Evolutionary conservation across 1,284 basidiomycete genomes (phyloP), one percentile per base, ranked within the genome.

Genomic region (Puccinia novopanici): DNA sequence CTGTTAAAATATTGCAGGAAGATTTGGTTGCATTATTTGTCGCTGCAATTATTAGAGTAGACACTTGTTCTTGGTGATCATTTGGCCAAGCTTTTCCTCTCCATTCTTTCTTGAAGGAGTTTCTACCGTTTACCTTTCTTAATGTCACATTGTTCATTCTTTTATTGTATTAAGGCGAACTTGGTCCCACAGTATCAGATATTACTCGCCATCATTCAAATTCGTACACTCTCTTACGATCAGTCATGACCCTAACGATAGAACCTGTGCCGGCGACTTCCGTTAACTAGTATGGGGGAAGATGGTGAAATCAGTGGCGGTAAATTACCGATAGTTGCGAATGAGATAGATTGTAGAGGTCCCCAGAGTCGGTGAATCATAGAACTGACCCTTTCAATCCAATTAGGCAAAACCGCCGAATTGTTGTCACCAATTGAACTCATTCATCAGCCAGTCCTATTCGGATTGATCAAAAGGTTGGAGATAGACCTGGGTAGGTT

Each of bases 181-280:
- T n/a, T n/a, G n/a, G n/a, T n/a, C n/a, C n/a, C n/a, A n/a, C n/a
- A n/a, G n/a, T n/a, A n/a, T n/a, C n/a, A n/a, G n/a, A n/a, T n/a
- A n/a, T n/a, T n/a, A n/a, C n/a, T n/a, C n/a, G 5, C 5, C n/a
- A 48, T 67, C 22, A 13, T 30, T 15, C 13, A n/a, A 67, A 67
- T 67, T 67, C 63, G 61, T 68, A 95, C 82, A 96, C 91, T 82
- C 89, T 89, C 84, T 92, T 89, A 83, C 94, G 90, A 87, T 99
- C 96, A 54, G 95, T 94, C 95, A 99, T 98, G 81, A 95, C 94
- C 84, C 95, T 89, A 82, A 98, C 94, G 86, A 99, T 98, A 87
- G 93, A 96, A 10, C 96, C 97, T 1, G 93, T 94, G 22, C 97
- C 96, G 8, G 95, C 95, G 42, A 92, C 90, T 86, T 98, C 96